phyloP scores from a whole-genome alignment of 169 alveolate species.

The Neospora caninum region DNA sequence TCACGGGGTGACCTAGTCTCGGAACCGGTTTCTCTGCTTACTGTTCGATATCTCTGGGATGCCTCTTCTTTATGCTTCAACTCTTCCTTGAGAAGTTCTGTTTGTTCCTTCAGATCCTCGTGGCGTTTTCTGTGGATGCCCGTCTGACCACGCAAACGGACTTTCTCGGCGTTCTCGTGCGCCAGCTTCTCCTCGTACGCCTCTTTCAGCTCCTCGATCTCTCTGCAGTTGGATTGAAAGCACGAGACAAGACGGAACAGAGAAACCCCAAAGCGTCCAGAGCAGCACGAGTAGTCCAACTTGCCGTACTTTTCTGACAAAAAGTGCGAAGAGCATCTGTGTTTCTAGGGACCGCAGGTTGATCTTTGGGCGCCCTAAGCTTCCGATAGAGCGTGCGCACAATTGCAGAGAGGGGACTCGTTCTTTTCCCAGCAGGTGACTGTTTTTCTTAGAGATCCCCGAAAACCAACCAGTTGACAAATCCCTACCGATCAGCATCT shows the following conservation, averaged over 20 bases:
- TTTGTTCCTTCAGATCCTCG: slow-evolving; percentile 63
- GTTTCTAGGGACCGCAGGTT: too few relatives aligned
- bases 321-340: too few relatives aligned
- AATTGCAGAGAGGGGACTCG: neutral
- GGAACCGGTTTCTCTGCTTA: too few relatives aligned
- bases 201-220: slow-evolving; percentile 82
- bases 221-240: slow-evolving; percentile 28
- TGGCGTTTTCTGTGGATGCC: slow-evolving; percentile 73
- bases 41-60: slow-evolving; percentile 54
- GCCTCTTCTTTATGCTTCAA: slow-evolving; percentile 70
- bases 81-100: slow-evolving; percentile 73
- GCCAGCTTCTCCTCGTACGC: slow-evolving; percentile 79
- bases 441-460: neutral
- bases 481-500: slow-evolving; percentile 77
- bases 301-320: neutral
- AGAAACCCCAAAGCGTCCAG: neutral
- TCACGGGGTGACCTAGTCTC: too few relatives aligned
- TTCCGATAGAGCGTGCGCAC: neutral
- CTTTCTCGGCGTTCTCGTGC: slow-evolving; percentile 71
- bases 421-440: neutral
- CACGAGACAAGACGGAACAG: neutral
- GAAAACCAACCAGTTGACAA: neutral
- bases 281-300: neutral
- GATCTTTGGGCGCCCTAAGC: too few relatives aligned
- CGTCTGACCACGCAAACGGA: slow-evolving; percentile 72